Evolutionary conservation across 1,284 basidiomycete species (phyloP).

Genomic region (Pseudozyma flocculosa): DNA sequence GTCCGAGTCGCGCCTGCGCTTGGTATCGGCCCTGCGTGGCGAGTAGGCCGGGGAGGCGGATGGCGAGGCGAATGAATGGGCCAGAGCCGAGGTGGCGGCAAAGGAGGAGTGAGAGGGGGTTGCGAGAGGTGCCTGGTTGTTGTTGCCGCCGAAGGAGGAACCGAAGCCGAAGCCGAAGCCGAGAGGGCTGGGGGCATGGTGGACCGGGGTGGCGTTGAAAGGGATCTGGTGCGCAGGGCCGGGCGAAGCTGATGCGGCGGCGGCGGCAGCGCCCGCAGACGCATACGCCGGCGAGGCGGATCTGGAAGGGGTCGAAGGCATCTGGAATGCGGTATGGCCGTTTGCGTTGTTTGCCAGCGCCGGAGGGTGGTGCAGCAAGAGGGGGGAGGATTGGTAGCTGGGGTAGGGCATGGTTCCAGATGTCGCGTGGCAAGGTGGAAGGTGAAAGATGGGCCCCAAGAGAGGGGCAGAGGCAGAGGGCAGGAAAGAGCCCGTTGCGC

Average conservation of each 20-base stretch:
- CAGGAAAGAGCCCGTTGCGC: too few relatives aligned
- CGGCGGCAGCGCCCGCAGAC: too few relatives aligned
- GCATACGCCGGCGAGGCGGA: slow-evolving; percentile 1
- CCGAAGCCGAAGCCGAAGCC: slow-evolving; percentile 47
- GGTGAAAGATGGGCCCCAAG: too few relatives aligned
- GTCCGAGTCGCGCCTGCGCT: slow-evolving; percentile 30
- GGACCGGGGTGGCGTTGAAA: slow-evolving; percentile 36
- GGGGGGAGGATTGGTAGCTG: too few relatives aligned
- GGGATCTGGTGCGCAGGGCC: slow-evolving; percentile 29
- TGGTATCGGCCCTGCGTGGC: slow-evolving; percentile 24
- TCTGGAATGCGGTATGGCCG: too few relatives aligned
- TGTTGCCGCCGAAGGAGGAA: slow-evolving; percentile 34
- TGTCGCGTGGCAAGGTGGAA: too few relatives aligned
- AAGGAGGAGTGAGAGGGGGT: too few relatives aligned
- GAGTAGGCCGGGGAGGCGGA: slow-evolving; percentile 9
- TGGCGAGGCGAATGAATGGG: slow-evolving; percentile 3
- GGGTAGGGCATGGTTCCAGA: too few relatives aligned
- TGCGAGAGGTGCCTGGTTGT: slow-evolving; percentile 6
- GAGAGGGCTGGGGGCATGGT: slow-evolving; percentile 40
- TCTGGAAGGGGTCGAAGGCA: slow-evolving; percentile 1
- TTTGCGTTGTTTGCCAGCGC: too few relatives aligned
- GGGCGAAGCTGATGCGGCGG: too few relatives aligned
- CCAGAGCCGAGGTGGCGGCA: slow-evolving; percentile 6
- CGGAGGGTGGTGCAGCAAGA: too few relatives aligned
- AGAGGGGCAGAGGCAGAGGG: too few relatives aligned